These are phyloP conservation scores for Cladosporium sp. DNA, from an alignment of 2,329 filamentous ascomycete species.

Conservation along the genomic window DNA sequence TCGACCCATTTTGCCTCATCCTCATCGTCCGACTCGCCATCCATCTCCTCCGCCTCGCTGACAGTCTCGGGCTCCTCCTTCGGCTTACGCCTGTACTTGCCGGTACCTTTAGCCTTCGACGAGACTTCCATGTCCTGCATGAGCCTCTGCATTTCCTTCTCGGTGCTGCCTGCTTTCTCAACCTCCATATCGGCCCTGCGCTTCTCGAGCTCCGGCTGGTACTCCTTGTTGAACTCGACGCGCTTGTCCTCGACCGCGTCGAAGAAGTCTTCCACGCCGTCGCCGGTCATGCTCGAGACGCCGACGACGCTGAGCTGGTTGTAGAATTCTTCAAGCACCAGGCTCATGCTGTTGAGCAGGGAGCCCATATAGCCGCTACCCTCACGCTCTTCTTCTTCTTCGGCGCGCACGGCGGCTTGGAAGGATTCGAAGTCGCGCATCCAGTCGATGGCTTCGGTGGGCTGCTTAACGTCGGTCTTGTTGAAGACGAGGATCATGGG, in stretches of 20 bases:
- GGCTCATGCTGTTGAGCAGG: conserved; percentile 93
- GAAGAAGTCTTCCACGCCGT: conserved; percentile 92
- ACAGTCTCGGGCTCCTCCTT: conserved; percentile 52
- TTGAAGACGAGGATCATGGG: conserved; percentile 99
- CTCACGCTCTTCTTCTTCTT: conserved; percentile 77
- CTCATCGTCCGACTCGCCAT: conserved; percentile 52
- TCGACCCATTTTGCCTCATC: conserved; percentile 34
- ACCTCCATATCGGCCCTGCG: conserved; percentile 73
- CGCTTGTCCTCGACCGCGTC: conserved; percentile 83
- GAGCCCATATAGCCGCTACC: conserved; percentile 92
- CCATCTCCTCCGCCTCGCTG: conserved; percentile 55
- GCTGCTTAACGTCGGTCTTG: conserved; percentile 94
- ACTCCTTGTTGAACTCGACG: conserved; percentile 84
- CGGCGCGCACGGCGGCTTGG: conserved; percentile 76
- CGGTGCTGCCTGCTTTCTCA: conserved; percentile 68
- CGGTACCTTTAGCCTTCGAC: conserved; percentile 37
- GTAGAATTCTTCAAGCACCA: conserved; percentile 98
- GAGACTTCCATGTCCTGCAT: conserved; percentile 86
- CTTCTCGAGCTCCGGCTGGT: conserved; percentile 85
- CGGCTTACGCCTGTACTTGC: conserved; percentile 31
- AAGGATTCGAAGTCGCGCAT: conserved; percentile 99
- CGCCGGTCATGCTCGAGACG: conserved; percentile 89
- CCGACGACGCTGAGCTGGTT: conserved; percentile 88
- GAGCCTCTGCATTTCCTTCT: conserved; percentile 84
- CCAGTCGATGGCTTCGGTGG: conserved; percentile 91